These are phyloP conservation scores for Rhynchospora breviuscula DNA, from an alignment of 176 grass and related monocot species.

Conservation along the genomic window DNA sequence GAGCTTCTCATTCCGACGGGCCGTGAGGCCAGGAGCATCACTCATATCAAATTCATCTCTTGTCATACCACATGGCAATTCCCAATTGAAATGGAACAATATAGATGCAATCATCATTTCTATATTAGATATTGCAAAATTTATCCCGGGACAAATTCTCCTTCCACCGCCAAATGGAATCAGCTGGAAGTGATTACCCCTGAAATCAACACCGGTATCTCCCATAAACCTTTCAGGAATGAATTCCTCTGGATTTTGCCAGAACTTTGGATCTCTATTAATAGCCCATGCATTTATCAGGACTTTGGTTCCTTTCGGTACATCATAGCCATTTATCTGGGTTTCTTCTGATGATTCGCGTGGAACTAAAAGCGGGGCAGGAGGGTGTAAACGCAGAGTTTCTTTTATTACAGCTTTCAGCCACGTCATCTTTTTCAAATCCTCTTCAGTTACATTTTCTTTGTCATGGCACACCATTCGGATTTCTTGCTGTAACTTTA, in stretches of 20 bases:
- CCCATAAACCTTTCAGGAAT: conserved; percentile 29
- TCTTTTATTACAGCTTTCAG: conserved; percentile 42
- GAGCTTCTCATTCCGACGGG: conserved; percentile 34
- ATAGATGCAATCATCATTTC: conserved; percentile 40
- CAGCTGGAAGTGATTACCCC: conserved; percentile 11
- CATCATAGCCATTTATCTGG: conserved; percentile 17
- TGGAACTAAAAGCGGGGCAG: conserved; percentile 28
- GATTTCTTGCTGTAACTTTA: conserved; percentile 39
- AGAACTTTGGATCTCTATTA: conserved; percentile 6
- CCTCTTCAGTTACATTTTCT: conserved; percentile 16
- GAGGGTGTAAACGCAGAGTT: conserved; percentile 21
- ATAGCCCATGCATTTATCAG: conserved; percentile 33
- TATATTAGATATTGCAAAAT: conserved; percentile 14
- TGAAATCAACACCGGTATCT: not conserved
- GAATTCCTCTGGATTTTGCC: conserved; percentile 24
- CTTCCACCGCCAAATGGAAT: conserved; percentile 26
- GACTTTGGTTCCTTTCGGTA: conserved; percentile 29
- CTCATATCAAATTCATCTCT: conserved; percentile 23
- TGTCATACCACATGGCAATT: conserved; percentile 10
- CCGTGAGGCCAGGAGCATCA: conserved; percentile 28
- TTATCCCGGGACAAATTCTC: conserved; percentile 33
- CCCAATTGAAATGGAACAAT: conserved; percentile 37
- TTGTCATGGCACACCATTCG: not conserved
- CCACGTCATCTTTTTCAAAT: conserved; percentile 12
- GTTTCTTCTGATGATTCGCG: conserved; percentile 17